Base-by-base conservation (phyloP, 2,329 filamentous ascomycete genomes). In the Fusarium oxysporum region DNA sequence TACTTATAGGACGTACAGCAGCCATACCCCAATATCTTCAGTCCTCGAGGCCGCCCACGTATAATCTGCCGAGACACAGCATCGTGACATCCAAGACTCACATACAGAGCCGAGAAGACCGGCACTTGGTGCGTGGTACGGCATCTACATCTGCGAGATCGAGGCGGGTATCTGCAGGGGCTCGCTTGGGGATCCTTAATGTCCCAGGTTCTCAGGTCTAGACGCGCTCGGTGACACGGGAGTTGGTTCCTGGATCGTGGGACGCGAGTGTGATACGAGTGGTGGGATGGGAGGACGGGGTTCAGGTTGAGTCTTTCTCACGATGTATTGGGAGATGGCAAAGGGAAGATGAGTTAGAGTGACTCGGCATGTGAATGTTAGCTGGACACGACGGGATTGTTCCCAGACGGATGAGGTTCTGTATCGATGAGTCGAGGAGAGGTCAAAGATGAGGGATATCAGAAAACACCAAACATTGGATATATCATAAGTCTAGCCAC, bases 401-500 rank as follows among this genome's bases (percentile, higher is more conserved):
- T 16, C 23, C n/a, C 10, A n/a, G 19, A 12, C 11, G 14, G 17
- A 51, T 21, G 2, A 25, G 7, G 23, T 10, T 10, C 21, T 50
- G 47, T 11, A n/a, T n/a, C 21, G 14, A 14, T n/a, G 45, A 32
- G 21, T 32, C 10, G 28, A 48, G 45, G 10, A 48, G 45, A 32
- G 14, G 9, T n/a, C 28, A 32, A n/a, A 48, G 28, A 33, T 13
- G 14, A 23, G 8, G 5, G 21, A 50, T 25, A 21, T 21, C 13
- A 12, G 10, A 21, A 70, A 70, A 41, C 53, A 59, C 17, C 33
- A 72, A 50, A 53, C 21, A 72, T 68, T 71, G 72, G 73, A 77
- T 74, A 75, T 56, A 74, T 77, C 72, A 68, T 75, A 70, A 77
- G 65, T 75, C 60, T 73, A 75, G 21, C 68, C 70, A 53, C 54